Evolutionary conservation across 768 basidiomycete genomes (phyloP), one percentile per base, ranked within the genome.

Genomic region (Mycena leptocephala): DNA sequence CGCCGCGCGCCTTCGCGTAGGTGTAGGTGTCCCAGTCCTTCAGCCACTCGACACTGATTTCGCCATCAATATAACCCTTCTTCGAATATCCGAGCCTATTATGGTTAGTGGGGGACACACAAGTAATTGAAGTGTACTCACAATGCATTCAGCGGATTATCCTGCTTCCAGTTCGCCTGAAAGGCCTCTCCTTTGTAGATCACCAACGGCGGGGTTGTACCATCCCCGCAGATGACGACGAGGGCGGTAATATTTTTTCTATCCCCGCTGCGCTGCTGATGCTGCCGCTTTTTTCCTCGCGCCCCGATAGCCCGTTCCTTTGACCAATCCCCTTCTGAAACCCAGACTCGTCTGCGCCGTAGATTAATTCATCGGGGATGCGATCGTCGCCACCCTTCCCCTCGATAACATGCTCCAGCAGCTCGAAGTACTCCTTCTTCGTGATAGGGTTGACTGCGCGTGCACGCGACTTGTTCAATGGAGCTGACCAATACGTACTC

Each of bases 1-100:
- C 28, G 28, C 55, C 28, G 2, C 10, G 14, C 1, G 55, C 55
- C 55, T 56, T 58, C 2, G 30, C 33, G 33, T 22, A 13, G 7
- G 33, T 22, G 16, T 9, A 33, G 8, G 18, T 11, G 20, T 59
- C 35, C 24, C 33, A 59, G 33, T 59, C 33, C 22, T 24, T 5
- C 1, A 33, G 9, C 33, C 33, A 59, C 7, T 37, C 80, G 26
- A 79, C 37, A 8, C 84, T 84, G 35, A 90, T 83, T 72, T 87
- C 83, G 0, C 84, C 81, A 73, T 85, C 80, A 4, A 85, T 88
- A 78, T 82, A 88, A 0, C 82, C 86, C 41, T 83, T 84, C 59
- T 81, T 78, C 37, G 43, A 46, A 20, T 46, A 46, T 46, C 9
- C 43, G 20, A 46, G 43, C 2, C 43, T 46, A 20, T 46, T 46